Percentiles rank a stretch among this genome's conserved stretches.
Conservation (phyloP, 345 rosid genomes). For the Lepidium africanum region DNA sequence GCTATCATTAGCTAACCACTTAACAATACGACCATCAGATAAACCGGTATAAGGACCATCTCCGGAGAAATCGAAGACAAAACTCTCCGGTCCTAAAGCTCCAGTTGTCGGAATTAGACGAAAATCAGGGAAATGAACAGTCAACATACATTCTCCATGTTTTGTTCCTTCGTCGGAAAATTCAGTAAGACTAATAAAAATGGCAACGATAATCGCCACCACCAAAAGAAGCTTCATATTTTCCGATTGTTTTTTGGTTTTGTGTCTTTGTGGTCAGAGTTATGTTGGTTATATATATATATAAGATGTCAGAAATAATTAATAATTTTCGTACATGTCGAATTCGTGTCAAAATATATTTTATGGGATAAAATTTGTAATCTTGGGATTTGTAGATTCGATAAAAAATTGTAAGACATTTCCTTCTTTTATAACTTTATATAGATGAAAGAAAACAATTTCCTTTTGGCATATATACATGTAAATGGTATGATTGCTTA, state of each 20-base stretch:
- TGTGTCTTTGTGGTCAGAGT: constrained; percentile 3
- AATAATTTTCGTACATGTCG: constrained; percentile 11
- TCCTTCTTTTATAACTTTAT: background rate
- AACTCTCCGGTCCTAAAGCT: constrained; percentile 59
- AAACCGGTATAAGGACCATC: constrained; percentile 63
- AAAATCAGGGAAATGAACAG: constrained; percentile 6
- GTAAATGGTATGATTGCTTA: constrained; percentile 16
- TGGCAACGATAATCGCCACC: constrained; percentile 8
- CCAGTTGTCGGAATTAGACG: constrained; percentile 25
- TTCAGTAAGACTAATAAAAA: background rate
- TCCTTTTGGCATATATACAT: background rate
- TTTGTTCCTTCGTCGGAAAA: constrained; percentile 6
- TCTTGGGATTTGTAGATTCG: constrained; percentile 4
- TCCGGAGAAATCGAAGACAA: constrained; percentile 45
- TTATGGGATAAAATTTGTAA: background rate
- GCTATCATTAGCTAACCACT: constrained; percentile 40
- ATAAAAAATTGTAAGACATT: background rate
- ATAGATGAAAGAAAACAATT: background rate
- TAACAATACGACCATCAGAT: constrained; percentile 56
- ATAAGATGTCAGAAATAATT: constrained; percentile 13
- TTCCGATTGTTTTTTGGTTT: background rate
- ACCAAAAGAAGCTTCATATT: constrained; percentile 2
- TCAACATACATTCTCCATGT: constrained; percentile 18
- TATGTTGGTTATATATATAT: background rate
- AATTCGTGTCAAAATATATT: constrained; percentile 5